Base-by-base conservation (phyloP, 2,329 filamentous ascomycete genomes). In the Phaeosphaeriaceae sp. region DNA sequence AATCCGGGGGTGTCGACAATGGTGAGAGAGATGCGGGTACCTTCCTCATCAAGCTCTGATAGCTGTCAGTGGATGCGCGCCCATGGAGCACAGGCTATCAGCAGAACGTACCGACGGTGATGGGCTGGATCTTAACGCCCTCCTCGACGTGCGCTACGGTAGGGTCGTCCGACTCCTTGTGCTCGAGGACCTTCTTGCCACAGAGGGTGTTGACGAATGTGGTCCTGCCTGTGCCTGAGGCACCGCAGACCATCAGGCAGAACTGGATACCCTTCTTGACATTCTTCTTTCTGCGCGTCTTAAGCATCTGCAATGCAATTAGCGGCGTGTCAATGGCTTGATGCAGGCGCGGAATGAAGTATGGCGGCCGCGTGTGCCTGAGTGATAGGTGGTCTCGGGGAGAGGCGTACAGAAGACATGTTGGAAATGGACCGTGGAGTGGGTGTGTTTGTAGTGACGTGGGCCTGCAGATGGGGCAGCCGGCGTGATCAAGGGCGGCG, bases 261-360 rank as follows among this genome's bases (percentile, higher is more conserved):
- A 99, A 99, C 86, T 99, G 95, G 78, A 99, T 98, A 79, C 95
- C 95, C 88, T 97, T 97, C 91, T 97, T 97, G 84, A 99, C 94
- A 88, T 99, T 98, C 91, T 99, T 99, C 94, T 99, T 99, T 83
- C 92, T 91, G 84, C 95, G 93, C 80, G 97, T 93, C 91, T 97
- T 71, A 82, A 96, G 74, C 60, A 73, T 74, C 75, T 77, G 57
- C 19, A 27, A 48, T 40, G 53, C 45, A 33, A 68, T 77, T 67
- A 77, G 75, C 63, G 60, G 63, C 10, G 61, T 55, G 50, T 53
- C 60, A 60, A 63, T 62, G 55, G 57, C 56, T 57, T 31, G 58
- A 61, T 54, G 60, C 48, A 48, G 60, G 25, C 49, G 60, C 52
- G 57, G 56, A 50, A 61, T 58, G 64, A 42, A 54, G 27, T 44